Evolutionary conservation across 2,329 filamentous ascomycete species (phyloP).

Genomic region (Colletotrichum scovillei): DNA sequence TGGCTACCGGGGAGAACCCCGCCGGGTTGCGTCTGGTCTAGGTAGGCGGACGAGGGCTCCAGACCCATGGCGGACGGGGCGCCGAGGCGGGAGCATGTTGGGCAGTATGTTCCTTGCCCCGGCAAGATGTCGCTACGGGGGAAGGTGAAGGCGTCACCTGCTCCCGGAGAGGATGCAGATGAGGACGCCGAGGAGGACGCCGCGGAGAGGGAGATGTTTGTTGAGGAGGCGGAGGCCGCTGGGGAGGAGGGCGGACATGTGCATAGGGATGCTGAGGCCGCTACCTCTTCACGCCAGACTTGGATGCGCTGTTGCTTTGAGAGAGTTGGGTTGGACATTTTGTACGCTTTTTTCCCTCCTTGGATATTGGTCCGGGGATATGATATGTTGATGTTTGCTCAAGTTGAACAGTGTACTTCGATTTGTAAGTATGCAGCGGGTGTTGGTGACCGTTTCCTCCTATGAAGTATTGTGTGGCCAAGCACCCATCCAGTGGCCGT

Average conservation of each 20-base stretch:
- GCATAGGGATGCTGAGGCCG: slow-evolving; percentile 47
- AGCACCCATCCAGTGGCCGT: neutral
- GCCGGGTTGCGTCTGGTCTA: neutral
- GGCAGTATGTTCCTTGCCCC: slow-evolving; percentile 26
- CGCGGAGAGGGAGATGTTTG: slow-evolving; percentile 37
- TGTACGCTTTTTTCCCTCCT: neutral
- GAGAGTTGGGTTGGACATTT: slow-evolving; percentile 20
- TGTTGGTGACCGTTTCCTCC: neutral
- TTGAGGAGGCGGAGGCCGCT: slow-evolving; percentile 40
- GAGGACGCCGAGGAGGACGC: slow-evolving; percentile 38
- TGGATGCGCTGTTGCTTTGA: slow-evolving; percentile 50
- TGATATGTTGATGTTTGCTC: neutral
- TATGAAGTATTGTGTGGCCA: neutral
- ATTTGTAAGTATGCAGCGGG: neutral
- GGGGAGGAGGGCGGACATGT: slow-evolving; percentile 45
- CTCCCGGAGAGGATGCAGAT: slow-evolving; percentile 26
- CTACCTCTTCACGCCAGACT: slow-evolving; percentile 63
- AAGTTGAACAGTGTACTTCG: neutral
- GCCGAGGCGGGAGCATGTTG: slow-evolving; percentile 32
- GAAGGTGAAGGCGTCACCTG: slow-evolving; percentile 34
- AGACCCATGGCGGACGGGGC: slow-evolving; percentile 30
- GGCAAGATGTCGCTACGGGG: slow-evolving; percentile 32
- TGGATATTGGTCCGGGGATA: neutral
- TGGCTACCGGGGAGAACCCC: slow-evolving; percentile 6
- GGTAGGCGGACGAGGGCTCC: slow-evolving; percentile 21